phyloP scores from a whole-genome alignment of 305 asterid species.

The Fraxinus floribunda region DNA sequence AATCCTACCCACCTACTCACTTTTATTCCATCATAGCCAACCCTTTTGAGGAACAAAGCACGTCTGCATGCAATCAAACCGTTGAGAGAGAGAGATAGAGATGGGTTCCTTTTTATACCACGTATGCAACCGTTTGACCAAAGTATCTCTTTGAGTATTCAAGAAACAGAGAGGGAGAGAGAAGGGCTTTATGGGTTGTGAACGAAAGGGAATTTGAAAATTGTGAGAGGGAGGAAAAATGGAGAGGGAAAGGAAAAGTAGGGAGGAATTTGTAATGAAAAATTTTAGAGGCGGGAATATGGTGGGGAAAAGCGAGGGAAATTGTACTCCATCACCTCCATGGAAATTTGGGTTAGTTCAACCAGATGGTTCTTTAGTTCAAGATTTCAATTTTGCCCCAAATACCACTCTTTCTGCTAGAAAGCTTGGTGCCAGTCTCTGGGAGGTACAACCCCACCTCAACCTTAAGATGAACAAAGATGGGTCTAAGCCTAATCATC shows the following conservation, averaged over 20 bases:
- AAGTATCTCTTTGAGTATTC: neutral
- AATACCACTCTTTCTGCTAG: constrained; percentile 59
- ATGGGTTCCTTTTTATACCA: neutral
- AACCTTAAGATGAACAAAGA: constrained; percentile 31
- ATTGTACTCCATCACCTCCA: constrained; percentile 67
- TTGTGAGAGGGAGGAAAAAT: constrained; percentile 28
- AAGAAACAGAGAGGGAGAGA: constrained; percentile 17
- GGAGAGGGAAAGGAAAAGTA: constrained; percentile 25
- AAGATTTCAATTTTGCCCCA: constrained; percentile 39
- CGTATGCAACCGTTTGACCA: neutral
- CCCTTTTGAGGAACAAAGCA: constrained; percentile 41
- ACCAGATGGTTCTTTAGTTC: constrained; percentile 55
- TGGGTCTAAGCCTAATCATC: constrained; percentile 27
- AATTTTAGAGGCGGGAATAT: constrained; percentile 60
- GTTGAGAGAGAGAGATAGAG: constrained; percentile 23
- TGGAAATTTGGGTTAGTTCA: constrained; percentile 67
- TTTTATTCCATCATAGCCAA: constrained; percentile 31
- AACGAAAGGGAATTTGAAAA: neutral
- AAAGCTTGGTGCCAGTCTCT: constrained; percentile 71
- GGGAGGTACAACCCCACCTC: constrained; percentile 60
- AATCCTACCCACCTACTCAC: constrained; percentile 19
- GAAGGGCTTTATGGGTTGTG: neutral
- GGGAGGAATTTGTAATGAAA: constrained; percentile 41
- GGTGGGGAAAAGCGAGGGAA: constrained; percentile 68
- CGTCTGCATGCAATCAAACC: constrained; percentile 41